Conservation (phyloP, 2,329 filamentous ascomycete genomes). For the Botrytis sinoallii region DNA sequence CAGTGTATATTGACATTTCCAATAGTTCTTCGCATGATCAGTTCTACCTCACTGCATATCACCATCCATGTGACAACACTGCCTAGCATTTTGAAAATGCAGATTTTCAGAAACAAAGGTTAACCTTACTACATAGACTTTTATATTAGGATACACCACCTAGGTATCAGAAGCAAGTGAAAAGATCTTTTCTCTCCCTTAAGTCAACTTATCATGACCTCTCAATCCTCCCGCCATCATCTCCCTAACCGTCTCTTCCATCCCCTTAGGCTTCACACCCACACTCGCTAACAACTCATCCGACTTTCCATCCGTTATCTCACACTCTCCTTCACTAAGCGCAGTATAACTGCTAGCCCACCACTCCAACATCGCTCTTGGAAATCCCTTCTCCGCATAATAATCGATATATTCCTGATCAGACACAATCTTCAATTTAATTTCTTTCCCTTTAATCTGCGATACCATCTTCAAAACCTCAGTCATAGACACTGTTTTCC, state of each 20-base stretch:
- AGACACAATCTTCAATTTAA: background rate
- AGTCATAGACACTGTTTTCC: background rate
- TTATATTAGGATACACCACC: no score
- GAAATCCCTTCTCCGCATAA: background rate
- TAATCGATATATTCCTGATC: background rate
- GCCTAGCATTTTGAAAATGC: background rate
- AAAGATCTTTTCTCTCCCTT: background rate
- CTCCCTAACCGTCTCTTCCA: background rate
- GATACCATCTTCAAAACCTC: background rate
- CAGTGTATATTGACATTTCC: background rate
- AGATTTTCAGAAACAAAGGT: background rate
- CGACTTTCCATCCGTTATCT: background rate
- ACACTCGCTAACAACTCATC: constrained; percentile 5
- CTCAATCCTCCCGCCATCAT: background rate
- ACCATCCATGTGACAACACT: background rate
- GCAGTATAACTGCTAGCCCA: constrained; percentile 5
- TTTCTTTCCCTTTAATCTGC: background rate
- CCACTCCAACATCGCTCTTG: constrained; percentile 8
- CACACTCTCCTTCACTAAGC: background rate
- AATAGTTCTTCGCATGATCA: background rate
- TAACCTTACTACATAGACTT: background rate
- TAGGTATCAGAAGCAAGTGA: background rate
- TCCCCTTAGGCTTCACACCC: background rate
- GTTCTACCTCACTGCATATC: background rate
- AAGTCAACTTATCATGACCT: background rate